phyloP scores from a whole-genome alignment of 2,329 filamentous ascomycete species.

The Neofusicoccum parvum region DNA sequence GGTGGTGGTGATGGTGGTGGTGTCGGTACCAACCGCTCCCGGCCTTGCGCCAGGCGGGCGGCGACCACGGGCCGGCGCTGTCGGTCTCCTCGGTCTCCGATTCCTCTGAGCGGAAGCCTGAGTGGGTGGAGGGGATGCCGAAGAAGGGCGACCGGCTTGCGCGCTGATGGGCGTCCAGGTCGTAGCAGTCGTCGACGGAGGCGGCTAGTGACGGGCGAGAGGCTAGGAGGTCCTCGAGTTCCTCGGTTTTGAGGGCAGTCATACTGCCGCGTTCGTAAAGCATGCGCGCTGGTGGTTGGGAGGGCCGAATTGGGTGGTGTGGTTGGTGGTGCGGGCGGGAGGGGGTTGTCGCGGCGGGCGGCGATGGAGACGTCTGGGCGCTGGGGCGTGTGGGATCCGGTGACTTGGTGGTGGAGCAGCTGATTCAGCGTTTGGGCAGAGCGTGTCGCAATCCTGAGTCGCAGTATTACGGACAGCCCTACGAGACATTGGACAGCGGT shows the following conservation, averaged over 20 bases:
- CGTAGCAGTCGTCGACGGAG: constrained; percentile 42
- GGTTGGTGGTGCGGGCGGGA: constrained; percentile 5
- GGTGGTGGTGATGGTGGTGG: constrained; percentile 29
- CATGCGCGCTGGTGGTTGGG: constrained; percentile 13
- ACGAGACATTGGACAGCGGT: constrained; percentile 19
- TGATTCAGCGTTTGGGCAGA: constrained; percentile 6
- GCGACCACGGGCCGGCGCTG: constrained; percentile 61
- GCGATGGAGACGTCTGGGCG: constrained; percentile 12
- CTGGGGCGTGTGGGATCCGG: constrained; percentile 4
- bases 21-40: constrained; percentile 61
- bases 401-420: constrained; percentile 11
- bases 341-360: constrained; percentile 2
- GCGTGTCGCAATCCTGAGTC: constrained; percentile 15
- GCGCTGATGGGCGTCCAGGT: constrained; percentile 37
- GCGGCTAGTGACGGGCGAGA: constrained; percentile 39
- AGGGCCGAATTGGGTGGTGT: background rate
- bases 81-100: constrained; percentile 49
- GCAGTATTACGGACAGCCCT: constrained; percentile 17
- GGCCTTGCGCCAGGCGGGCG: constrained; percentile 64
- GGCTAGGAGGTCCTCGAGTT: constrained; percentile 11
- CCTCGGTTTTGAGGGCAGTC: constrained; percentile 16
- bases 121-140: constrained; percentile 61
- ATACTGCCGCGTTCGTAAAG: constrained; percentile 20
- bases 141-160: constrained; percentile 53
- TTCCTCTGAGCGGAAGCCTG: constrained; percentile 62